phyloP scores from a whole-genome alignment of 78 protist species.

The Guillardia theta region DNA sequence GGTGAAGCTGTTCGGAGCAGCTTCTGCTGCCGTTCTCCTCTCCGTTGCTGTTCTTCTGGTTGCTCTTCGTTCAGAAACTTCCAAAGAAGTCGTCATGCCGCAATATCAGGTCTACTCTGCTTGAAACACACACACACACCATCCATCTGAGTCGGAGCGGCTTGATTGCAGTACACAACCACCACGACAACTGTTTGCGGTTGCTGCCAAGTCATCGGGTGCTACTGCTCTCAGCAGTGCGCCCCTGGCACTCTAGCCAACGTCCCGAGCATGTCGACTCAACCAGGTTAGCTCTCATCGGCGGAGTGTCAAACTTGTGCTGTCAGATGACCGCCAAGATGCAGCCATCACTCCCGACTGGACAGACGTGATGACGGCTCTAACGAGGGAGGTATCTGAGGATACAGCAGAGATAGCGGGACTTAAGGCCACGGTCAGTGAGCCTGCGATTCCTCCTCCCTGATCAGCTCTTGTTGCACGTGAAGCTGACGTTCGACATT shows the following conservation, averaged over 20 bases:
- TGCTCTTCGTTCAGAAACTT: too few species aligned
- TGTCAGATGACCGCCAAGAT: neutral
- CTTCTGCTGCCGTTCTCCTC: too few species aligned
- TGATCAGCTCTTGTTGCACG: neutral
- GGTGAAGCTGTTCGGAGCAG: too few species aligned
- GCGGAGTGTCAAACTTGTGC: neutral
- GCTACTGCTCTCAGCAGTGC: neutral
- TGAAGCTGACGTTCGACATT: neutral
- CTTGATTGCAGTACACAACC: neutral
- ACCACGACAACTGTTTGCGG: neutral
- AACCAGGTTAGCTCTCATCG: neutral
- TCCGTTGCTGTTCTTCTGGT: too few species aligned
- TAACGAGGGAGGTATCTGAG: neutral
- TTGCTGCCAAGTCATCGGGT: neutral
- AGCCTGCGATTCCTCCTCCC: too few species aligned
- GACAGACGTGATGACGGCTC: neutral
- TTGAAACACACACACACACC: too few species aligned
- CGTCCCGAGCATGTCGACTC: neutral
- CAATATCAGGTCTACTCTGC: too few species aligned
- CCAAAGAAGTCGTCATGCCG: too few species aligned
- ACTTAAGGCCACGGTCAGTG: neutral
- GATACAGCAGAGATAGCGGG: slow-evolving; percentile 16
- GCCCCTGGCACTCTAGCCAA: neutral
- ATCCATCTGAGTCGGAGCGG: too few species aligned
- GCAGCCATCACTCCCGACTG: slow-evolving; percentile 3